These are phyloP conservation scores for Ascosphaera aggregata DNA, from an alignment of 2,329 filamentous ascomycete genomes.

Conservation along the genomic window DNA sequence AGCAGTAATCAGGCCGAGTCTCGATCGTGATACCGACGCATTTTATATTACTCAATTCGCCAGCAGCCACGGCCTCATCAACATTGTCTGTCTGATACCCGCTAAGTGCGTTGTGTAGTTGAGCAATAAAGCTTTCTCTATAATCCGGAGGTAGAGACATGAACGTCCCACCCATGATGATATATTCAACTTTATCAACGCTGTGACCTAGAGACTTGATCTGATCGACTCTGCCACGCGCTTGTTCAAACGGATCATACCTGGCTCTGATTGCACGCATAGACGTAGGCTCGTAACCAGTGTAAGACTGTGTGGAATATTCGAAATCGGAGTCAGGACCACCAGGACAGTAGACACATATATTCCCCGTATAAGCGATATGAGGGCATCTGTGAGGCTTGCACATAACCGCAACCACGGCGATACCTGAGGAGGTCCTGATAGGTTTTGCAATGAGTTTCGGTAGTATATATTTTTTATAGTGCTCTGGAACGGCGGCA, in stretches of 20 bases:
- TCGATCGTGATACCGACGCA: slow-evolving; percentile 98
- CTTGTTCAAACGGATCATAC: slow-evolving; percentile 96
- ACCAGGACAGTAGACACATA: slow-evolving; percentile 95
- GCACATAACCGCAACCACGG: slow-evolving; percentile 98
- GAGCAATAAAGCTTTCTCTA: slow-evolving; percentile 78
- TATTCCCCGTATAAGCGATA: slow-evolving; percentile 95
- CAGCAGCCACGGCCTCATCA: slow-evolving; percentile 82
- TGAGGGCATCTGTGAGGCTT: slow-evolving; percentile 95
- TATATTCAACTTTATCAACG: slow-evolving; percentile 98
- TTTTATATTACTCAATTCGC: slow-evolving; percentile 92
- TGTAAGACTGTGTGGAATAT: slow-evolving; percentile 97
- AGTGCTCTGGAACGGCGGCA: slow-evolving; percentile 93
- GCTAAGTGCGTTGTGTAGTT: slow-evolving; percentile 88
- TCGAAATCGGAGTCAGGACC: slow-evolving; percentile 97
- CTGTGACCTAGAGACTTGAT: slow-evolving; percentile 89
- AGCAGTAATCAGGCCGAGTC: slow-evolving; percentile 86
- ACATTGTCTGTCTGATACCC: slow-evolving; percentile 89
- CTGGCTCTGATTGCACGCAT: slow-evolving; percentile 95
- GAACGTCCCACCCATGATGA: slow-evolving; percentile 98
- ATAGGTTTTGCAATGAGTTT: slow-evolving; percentile 87
- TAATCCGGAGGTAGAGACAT: slow-evolving; percentile 88
- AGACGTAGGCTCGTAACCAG: slow-evolving; percentile 91
- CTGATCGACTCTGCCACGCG: slow-evolving; percentile 84
- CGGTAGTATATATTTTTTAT: slow-evolving; percentile 96
- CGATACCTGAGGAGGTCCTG: slow-evolving; percentile 90